phyloP scores from a whole-genome alignment of 371 early-diverging fungal genomes.

The Homolaphlyctis polyrhiza region DNA sequence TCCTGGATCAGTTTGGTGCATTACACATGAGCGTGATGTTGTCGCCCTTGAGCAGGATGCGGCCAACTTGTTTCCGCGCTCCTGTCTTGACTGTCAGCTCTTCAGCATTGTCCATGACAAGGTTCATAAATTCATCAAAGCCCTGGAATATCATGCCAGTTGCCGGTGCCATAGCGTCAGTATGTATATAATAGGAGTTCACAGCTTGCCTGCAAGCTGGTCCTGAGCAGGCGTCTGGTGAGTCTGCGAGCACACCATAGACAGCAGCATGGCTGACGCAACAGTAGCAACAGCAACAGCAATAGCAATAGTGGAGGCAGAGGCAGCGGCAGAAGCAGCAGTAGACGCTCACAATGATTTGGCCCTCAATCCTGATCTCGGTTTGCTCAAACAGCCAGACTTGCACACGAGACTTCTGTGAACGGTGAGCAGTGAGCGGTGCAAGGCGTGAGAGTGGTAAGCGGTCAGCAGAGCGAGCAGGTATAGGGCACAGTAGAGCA shows the following conservation, averaged over 20 bases:
- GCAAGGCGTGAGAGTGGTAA: too few species aligned
- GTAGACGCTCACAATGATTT: conserved; percentile 62
- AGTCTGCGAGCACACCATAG: too few species aligned
- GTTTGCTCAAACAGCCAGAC: conserved; percentile 90
- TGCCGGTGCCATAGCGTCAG: too few species aligned
- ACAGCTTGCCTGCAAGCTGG: too few species aligned
- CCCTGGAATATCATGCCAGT: conserved; percentile 71
- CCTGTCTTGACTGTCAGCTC: conserved; percentile 77
- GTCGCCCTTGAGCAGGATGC: conserved; percentile 87
- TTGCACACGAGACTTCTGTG: conserved; percentile 84
- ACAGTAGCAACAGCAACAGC: too few species aligned
- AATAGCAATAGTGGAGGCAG: not conserved
- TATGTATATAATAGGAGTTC: too few species aligned
- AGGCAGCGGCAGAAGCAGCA: not conserved
- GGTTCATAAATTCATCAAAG: conserved; percentile 96
- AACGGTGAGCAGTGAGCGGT: too few species aligned
- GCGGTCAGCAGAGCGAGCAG: too few species aligned
- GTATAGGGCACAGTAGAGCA: too few species aligned
- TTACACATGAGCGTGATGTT: conserved; percentile 58
- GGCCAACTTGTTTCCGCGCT: conserved; percentile 61
- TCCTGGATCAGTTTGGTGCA: too few species aligned
- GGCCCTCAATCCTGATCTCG: conserved; percentile 84
- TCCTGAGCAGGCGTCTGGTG: too few species aligned
- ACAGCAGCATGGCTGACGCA: too few species aligned
- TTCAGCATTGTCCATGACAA: conserved; percentile 85